Conservation (phyloP, 495 filamentous ascomycete genomes). For the Lineolata rhizophorae region DNA sequence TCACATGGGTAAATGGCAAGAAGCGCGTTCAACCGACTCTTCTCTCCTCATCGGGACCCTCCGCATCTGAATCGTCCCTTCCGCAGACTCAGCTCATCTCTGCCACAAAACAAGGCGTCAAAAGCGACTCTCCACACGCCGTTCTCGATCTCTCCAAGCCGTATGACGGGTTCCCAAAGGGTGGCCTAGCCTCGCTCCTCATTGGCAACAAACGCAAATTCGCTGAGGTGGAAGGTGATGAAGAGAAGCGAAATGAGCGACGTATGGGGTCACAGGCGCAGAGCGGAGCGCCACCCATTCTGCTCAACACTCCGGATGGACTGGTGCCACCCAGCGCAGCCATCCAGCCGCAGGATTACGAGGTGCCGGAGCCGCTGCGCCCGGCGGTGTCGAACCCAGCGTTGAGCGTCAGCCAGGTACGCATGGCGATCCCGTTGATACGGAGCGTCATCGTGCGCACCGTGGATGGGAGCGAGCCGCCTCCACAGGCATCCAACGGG, state of each 20-base stretch:
- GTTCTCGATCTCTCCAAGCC: constrained; percentile 85
- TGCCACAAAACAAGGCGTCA: constrained; percentile 27
- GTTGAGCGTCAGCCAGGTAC: constrained; percentile 61
- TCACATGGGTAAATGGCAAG: constrained; percentile 87
- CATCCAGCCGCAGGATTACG: constrained; percentile 2
- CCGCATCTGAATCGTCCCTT: constrained; percentile 54
- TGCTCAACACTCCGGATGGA: constrained; percentile 56
- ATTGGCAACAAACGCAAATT: constrained; percentile 85
- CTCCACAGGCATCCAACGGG: constrained; percentile 5
- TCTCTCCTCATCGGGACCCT: constrained; percentile 62
- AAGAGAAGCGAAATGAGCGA: constrained; percentile 46
- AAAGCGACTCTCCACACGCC: constrained; percentile 57
- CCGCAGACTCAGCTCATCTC: constrained; percentile 67
- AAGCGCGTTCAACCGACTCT: constrained; percentile 85
- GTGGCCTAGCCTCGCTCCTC: constrained; percentile 63
- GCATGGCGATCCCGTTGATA: constrained; percentile 75
- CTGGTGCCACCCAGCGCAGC: constrained; percentile 25
- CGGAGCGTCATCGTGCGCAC: constrained; percentile 54
- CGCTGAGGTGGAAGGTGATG: constrained; percentile 38
- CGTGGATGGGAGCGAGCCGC: constrained; percentile 25
- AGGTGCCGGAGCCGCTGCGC: constrained; percentile 57
- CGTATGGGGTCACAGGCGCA: constrained; percentile 30
- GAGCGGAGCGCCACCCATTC: constrained; percentile 47
- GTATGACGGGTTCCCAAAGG: constrained; percentile 80
- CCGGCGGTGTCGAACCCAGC: constrained; percentile 69